These are phyloP conservation scores for Fraxinus americana DNA, from an alignment of 257 asterid species.

Conservation along the genomic window DNA sequence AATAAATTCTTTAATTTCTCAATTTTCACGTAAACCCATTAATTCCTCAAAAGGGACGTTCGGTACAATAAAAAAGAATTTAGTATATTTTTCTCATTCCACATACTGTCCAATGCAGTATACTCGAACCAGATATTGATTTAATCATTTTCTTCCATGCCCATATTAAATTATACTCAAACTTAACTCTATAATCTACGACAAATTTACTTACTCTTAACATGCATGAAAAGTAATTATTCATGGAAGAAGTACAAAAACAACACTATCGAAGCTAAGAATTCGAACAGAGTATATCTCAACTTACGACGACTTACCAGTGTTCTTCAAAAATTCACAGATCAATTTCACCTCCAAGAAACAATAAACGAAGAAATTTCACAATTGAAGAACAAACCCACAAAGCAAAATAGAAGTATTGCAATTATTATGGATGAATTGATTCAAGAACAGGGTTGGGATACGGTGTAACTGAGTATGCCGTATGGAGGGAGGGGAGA, in stretches of 20 bases:
- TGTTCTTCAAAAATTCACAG: background rate
- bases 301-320: background rate
- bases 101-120: background rate
- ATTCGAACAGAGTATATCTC: background rate
- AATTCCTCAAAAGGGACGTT: background rate
- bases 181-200: background rate
- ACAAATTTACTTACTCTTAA: background rate
- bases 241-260: background rate
- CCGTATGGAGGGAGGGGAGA: slow-evolving; percentile 6
- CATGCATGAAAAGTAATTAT: background rate
- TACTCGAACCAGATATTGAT: background rate
- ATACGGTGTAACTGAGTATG: background rate
- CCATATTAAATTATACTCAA: too few species aligned
- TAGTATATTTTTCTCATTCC: too few species aligned
- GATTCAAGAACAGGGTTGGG: background rate
- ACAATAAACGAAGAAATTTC: background rate
- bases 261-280: background rate
- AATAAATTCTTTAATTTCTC: background rate
- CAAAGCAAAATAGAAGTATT: background rate
- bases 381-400: background rate
- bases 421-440: background rate
- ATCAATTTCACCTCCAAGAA: background rate
- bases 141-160: too few species aligned
- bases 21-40: too few species aligned
- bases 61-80: background rate